Percentiles rank a stretch among this genome's conserved stretches.
phyloP scores from a whole-genome alignment of 2,329 filamentous ascomycete genomes.

The Trichoderma gracile region DNA sequence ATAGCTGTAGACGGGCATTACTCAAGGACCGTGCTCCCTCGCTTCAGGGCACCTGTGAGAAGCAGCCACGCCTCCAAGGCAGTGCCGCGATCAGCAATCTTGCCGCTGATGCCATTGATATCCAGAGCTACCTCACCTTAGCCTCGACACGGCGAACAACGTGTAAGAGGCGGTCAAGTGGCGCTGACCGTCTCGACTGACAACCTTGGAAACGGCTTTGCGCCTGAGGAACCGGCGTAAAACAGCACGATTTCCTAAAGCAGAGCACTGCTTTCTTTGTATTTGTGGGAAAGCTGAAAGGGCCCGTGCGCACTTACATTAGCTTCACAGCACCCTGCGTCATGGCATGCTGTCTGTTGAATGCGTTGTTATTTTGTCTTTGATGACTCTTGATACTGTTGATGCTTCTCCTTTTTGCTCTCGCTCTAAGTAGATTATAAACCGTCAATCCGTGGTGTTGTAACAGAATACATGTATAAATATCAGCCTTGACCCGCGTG shows the following conservation, averaged over 20 bases:
- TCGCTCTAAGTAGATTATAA: no score
- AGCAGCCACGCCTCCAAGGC: background rate
- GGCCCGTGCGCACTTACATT: background rate
- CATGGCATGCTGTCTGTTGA: no score
- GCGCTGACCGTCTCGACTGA: background rate
- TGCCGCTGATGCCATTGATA: background rate
- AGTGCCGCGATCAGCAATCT: background rate
- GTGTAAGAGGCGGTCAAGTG: slow-evolving; percentile 6
- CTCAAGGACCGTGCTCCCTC: background rate
- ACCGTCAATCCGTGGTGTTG: no score
- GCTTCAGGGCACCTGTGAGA: background rate
- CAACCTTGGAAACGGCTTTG: background rate
- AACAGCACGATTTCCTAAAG: background rate
- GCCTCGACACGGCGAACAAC: no score
- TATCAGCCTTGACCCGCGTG: no score
- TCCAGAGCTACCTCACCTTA: no score
- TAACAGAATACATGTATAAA: no score
- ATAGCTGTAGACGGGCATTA: no score
- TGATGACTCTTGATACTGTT: no score
- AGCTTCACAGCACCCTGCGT: background rate
- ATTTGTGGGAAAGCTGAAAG: background rate
- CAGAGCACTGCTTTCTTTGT: background rate
- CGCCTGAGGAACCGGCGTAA: no score
- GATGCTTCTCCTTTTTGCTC: no score
- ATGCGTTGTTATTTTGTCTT: background rate